These are phyloP conservation scores for Solanum peruvianum DNA, from an alignment of 257 asterid species.

Conservation along the genomic window DNA sequence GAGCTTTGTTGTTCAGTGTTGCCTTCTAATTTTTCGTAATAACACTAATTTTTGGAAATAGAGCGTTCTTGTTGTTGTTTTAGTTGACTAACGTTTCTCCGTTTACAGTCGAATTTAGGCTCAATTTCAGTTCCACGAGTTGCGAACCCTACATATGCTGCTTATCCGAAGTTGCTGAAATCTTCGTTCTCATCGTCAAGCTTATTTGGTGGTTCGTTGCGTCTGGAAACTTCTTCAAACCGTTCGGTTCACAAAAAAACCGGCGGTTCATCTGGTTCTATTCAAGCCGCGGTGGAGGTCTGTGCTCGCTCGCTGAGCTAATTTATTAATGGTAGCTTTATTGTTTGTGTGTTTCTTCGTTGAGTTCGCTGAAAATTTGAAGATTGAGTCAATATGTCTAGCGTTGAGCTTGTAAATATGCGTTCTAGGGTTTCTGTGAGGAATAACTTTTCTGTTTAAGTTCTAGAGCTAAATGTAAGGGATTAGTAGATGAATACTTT, in stretches of 20 bases:
- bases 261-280: conserved; percentile 12
- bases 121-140: conserved; percentile 40
- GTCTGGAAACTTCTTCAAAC: conserved; percentile 16
- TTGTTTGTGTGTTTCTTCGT: neutral
- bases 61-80: neutral
- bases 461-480: neutral
- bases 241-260: conserved; percentile 10
- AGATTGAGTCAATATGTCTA: neutral
- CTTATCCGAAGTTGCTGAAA: conserved; percentile 16
- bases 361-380: neutral
- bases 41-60: neutral
- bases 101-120: conserved; percentile 48
- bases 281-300: conserved; percentile 73
- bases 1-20: neutral
- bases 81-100: neutral
- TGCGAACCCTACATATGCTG: conserved; percentile 15
- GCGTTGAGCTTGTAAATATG: neutral
- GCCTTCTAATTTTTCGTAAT: neutral
- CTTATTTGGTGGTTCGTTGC: conserved; percentile 40
- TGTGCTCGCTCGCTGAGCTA: neutral
- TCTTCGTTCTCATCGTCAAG: conserved; percentile 34
- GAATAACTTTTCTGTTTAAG: neutral
- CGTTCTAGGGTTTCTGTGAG: neutral
- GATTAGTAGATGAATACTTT: neutral
- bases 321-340: neutral